Base-by-base conservation (phyloP, 139 green algal genomes). In the Auxenochlorella pyrenoidosa region DNA sequence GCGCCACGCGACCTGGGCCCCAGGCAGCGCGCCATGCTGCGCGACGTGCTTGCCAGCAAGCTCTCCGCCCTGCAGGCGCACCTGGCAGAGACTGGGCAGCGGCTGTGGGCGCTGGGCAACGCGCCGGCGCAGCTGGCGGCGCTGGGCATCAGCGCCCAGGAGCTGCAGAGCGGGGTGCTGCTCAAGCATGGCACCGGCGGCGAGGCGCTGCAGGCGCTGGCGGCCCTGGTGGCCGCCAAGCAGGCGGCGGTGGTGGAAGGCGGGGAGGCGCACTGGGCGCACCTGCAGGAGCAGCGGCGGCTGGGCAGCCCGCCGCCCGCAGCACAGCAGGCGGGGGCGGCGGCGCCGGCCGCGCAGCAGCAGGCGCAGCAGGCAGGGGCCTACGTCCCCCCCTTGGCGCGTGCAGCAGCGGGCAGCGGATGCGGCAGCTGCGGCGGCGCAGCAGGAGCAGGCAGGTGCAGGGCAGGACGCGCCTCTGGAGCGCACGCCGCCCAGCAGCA, bases 241-340 rank as follows among this genome's bases (percentile, higher is more conserved):
- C 80, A 85, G 63, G 80, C 40, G 63, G 60, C 80, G 28, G 80
- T 71, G 26, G 13, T 76, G 60, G 41, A 43, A 60, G 63, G 60
- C 63, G 80, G 60, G 15, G 15, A 43, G 30, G 60, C 40, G 28
- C 59, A 58, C 13, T 81, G 75, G 75, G 15, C 75, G 24, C 75
- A 63, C 36, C 75, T 63, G 75, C 75, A 81, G 43, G 75, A 40
- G 75, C 75, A 81, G 75, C 75, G 75, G 13, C 75, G 75, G 3
- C 43, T 40, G 75, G 75, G 75, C n/a, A 30, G 70, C 70, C 15
- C 70, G 34, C 34, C 70, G 54, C n/a, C 68, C 13, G 68, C 68
- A 28, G 78, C 78, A 75, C 32, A 24, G 34, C 38, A 41, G n/a
- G 47, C 51, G 10, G 75, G 2, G 24, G 32, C n/a, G 26, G 32